Percentiles rank a stretch among this genome's conserved stretches.
phyloP scores from a whole-genome alignment of 331 rosid species.

The Phaseolus coccineus region DNA sequence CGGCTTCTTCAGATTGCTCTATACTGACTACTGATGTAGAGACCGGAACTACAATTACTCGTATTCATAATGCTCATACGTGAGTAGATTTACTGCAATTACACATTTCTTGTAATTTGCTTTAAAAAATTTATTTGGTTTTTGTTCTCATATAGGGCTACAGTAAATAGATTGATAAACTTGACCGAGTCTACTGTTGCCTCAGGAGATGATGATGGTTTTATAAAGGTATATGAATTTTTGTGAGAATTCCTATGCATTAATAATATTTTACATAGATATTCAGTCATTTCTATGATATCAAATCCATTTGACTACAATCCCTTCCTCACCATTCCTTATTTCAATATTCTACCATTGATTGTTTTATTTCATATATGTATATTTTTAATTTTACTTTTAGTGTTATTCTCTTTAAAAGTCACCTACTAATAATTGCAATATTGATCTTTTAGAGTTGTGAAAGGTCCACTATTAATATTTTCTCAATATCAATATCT shows the following conservation, averaged over 20 bases:
- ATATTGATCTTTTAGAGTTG: constrained; percentile 10
- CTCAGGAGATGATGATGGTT: constrained; percentile 88
- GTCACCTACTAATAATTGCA: background rate
- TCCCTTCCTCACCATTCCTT: background rate
- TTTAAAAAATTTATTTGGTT: too few relatives aligned
- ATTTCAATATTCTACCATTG: background rate
- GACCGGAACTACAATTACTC: constrained; percentile 80
- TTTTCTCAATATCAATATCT: constrained; percentile 26
- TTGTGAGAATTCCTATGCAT: constrained; percentile 2
- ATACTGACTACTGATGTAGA: constrained; percentile 85
- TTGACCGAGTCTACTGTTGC: constrained; percentile 75
- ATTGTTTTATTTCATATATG: too few relatives aligned
- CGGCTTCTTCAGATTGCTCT: constrained; percentile 85
- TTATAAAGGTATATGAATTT: constrained; percentile 68
- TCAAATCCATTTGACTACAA: background rate
- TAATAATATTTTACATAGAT: background rate
- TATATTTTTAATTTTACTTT: background rate
- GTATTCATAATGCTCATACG: too few relatives aligned
- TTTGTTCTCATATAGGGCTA: too few relatives aligned
- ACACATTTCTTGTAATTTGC: too few relatives aligned
- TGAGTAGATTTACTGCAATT: too few relatives aligned
- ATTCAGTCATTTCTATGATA: constrained; percentile 19
- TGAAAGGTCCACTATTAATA: background rate
- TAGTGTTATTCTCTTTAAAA: background rate
- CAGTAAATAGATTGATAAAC: too few relatives aligned